Percentiles rank a stretch among this genome's conserved stretches.
phyloP scores from a whole-genome alignment of 192 early-diverging fungal genomes.

The Dispira simplex region DNA sequence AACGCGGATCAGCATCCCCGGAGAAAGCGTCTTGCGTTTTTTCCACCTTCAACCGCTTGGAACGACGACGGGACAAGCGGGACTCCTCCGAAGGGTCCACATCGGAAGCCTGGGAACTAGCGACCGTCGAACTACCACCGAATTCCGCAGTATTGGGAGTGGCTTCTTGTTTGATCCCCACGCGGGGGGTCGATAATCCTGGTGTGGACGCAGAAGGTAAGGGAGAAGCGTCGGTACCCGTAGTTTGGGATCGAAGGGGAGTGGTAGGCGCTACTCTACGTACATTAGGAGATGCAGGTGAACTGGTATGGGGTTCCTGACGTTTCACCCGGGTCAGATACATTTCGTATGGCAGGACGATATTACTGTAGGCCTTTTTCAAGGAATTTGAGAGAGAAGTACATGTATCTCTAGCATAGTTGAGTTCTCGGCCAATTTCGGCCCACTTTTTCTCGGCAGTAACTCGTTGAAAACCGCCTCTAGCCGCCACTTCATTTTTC shows the following conservation, averaged over 20 bases:
- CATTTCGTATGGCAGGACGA: conserved; percentile 52
- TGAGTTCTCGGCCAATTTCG: conserved; percentile 61
- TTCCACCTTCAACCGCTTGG: conserved; percentile 17
- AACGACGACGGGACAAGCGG: conserved; percentile 13
- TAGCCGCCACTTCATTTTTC: conserved; percentile 59
- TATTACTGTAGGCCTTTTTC: conserved; percentile 46
- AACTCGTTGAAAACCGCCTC: conserved; percentile 61
- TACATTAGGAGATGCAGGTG: not conserved
- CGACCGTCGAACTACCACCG: conserved; percentile 2
- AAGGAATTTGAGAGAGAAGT: conserved; percentile 61
- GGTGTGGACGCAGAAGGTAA: not conserved
- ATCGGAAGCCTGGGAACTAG: not conserved
- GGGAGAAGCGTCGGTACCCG: not conserved
- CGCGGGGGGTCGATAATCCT: not conserved
- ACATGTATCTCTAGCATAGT: conserved; percentile 53
- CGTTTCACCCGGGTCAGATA: conserved; percentile 30
- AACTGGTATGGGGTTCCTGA: not conserved
- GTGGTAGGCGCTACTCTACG: not conserved
- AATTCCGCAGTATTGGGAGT: too few species aligned
- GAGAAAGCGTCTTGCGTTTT: not conserved
- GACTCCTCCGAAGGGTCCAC: too few species aligned
- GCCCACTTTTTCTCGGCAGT: conserved; percentile 56
- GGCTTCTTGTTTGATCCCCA: not conserved
- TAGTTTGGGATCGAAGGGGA: not conserved
- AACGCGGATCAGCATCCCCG: not conserved